Evolutionary conservation across 2,329 filamentous ascomycete species (phyloP), one percentile per base, ranked within the genome.

Genomic region (Aspergillus pseudotamarii): DNA sequence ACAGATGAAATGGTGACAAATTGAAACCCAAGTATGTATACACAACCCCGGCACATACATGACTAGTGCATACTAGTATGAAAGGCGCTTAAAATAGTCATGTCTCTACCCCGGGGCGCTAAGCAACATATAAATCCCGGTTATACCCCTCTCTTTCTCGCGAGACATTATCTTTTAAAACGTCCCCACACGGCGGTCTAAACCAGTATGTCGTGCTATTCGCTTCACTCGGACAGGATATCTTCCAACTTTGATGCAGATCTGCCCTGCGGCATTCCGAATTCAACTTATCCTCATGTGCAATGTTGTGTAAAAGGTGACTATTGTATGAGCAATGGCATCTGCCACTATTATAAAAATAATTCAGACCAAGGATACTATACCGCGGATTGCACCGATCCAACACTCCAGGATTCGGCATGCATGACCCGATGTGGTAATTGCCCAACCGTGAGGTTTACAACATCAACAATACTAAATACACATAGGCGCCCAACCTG

Each of bases 341-440:
- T 64, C 43, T 66, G 64, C 11, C 14, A 48, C 8, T 48, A 55
- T 30, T 34, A 28, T 19, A 34, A 34, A 3, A 2, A 4, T 5
- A 30, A 59, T 30, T 11, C 26, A 2, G 34, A 19, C 6, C 11
- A 58, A 6, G 50, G 54, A 28, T 66, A 62, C 36, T 64, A 66
- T 43, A 56, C 56, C 1, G 64, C 64, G 14, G 62, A 64, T 53
- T 66, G 64, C 57, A 66, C 64, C 0, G 59, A 62, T 34, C 51
- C 59, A 23, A 62, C 59, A 1, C 45, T 64, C 11, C 36, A 53
- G 19, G 59, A 64, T 46, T 46, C 59, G 9, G 54, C 32, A 28
- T 64, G 64, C 43, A 63, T 57, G 28, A 60, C 41, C 30, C 62
- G 59, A 60, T 64, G 62, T 36, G 62, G 59, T 64, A 58, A 62